Evolutionary conservation across 768 basidiomycete genomes (phyloP).

Genomic region (Boletus rufocinnamomeus): DNA sequence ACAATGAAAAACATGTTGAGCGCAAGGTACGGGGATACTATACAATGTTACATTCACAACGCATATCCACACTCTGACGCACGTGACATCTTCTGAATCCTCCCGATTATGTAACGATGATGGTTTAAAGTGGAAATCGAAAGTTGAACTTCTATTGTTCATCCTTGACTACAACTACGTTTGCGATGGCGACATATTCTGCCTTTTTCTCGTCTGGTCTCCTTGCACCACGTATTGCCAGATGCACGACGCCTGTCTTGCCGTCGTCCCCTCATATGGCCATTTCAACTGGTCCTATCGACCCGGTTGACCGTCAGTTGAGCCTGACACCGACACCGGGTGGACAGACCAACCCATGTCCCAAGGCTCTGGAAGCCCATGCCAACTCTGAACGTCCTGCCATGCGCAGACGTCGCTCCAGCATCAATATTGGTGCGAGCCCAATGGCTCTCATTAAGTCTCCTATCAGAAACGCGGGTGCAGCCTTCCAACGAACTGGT

Average conservation of each 20-base stretch:
- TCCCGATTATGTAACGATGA: slow-evolving; percentile 22
- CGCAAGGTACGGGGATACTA: background rate
- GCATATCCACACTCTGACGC: background rate
- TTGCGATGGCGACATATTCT: slow-evolving; percentile 53
- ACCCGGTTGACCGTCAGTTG: slow-evolving; percentile 39
- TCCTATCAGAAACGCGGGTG: slow-evolving; percentile 50
- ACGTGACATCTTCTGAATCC: slow-evolving; percentile 14
- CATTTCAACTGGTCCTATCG: slow-evolving; percentile 22
- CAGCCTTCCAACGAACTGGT: slow-evolving; percentile 51
- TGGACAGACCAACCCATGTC: slow-evolving; percentile 29
- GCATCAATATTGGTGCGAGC: slow-evolving; percentile 53
- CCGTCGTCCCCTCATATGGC: slow-evolving; percentile 28
- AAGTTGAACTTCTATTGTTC: slow-evolving; percentile 21
- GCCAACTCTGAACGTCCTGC: slow-evolving; percentile 38
- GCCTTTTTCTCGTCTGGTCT: slow-evolving; percentile 72
- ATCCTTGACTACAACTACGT: background rate
- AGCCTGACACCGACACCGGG: slow-evolving; percentile 41
- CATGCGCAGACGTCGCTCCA: slow-evolving; percentile 63
- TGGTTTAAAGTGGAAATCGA: slow-evolving; percentile 15
- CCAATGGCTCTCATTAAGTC: slow-evolving; percentile 63
- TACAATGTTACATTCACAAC: background rate
- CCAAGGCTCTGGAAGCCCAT: slow-evolving; percentile 23
- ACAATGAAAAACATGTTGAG: slow-evolving; percentile 70
- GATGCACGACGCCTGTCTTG: slow-evolving; percentile 27
- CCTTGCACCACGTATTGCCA: slow-evolving; percentile 48